Percentiles rank a stretch among this genome's conserved stretches.
phyloP scores from a whole-genome alignment of 257 asterid genomes.

The Solanum phureja region DNA sequence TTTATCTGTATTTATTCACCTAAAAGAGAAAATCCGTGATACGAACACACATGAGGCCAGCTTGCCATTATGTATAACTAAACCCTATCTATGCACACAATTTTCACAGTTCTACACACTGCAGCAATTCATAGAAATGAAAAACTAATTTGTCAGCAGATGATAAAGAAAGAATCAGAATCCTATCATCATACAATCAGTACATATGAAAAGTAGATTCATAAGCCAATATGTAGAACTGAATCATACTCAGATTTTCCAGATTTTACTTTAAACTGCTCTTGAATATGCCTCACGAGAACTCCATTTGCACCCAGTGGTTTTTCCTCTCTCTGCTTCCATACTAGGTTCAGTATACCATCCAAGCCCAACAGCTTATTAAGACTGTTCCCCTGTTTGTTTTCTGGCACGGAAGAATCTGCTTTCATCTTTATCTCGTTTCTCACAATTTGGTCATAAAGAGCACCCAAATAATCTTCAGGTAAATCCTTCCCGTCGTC shows the following conservation, averaged over 20 bases:
- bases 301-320: conserved; percentile 84
- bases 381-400: conserved; percentile 88
- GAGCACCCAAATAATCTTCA: conserved; percentile 82
- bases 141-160: background rate
- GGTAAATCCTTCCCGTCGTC: conserved; percentile 91
- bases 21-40: background rate
- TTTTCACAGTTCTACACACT: background rate
- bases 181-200: background rate
- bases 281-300: conserved; percentile 88
- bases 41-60: background rate
- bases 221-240: background rate
- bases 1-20: background rate
- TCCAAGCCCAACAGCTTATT: conserved; percentile 87
- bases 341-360: conserved; percentile 90
- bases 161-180: background rate
- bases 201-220: background rate
- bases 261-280: conserved; percentile 90
- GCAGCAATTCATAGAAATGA: background rate
- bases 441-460: conserved; percentile 89
- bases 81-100: background rate
- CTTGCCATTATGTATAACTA: background rate
- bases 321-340: conserved; percentile 95
- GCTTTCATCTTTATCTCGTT: conserved; percentile 95
- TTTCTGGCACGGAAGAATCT: conserved; percentile 64
- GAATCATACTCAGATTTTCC: conserved; percentile 82